Base-by-base conservation (phyloP, 495 filamentous ascomycete genomes). In the Bacidia rubella region DNA sequence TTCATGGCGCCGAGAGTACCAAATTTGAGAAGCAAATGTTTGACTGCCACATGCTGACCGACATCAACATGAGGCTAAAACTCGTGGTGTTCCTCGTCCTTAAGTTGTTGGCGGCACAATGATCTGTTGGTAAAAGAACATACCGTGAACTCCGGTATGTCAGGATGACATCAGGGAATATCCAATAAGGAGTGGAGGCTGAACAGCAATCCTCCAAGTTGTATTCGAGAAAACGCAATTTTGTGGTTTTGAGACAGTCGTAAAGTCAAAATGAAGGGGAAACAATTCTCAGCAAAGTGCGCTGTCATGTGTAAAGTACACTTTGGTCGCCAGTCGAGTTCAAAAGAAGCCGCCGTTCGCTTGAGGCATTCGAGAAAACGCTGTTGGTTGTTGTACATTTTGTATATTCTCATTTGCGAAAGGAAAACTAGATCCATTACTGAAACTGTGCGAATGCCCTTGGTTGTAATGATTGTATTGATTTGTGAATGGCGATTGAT, bases 311-410 rank as follows among this genome's bases (percentile, higher is more conserved):
- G 29, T 35, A 7, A 35, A 35, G 29, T 35, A 35, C 29, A 35
- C 7, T 5, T 5, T 15, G 15, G 29, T 5, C 29, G 15, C 15
- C 5, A 15, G 7, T 35, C 29, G 7, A 5, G 5, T 15, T 53
- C 45, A 59, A 21, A 59, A 59, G 57, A 58, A 58, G 47, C 45
- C 45, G 40, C 59, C 59, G 25, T 61, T 59, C 40, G 54, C 55
- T 49, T 61, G 59, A 35, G 56, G 56, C 19, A 54, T 23, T 51
- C 56, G 59, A 32, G 45, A 38, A 54, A 54, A 62, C 43, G 54
- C 51, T n/a, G 54, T 54, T 24, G 54, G 27, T 47, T 62, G 60
- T 53, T 59, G 47, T 47, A 53, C 53, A 42, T 55, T 51, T 32
- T 56, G 53, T 19, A 46, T 43, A 27, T 17, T 51, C 29, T 58